phyloP scores from a whole-genome alignment of 202 grass and related monocot species.

The Eragrostis tef region DNA sequence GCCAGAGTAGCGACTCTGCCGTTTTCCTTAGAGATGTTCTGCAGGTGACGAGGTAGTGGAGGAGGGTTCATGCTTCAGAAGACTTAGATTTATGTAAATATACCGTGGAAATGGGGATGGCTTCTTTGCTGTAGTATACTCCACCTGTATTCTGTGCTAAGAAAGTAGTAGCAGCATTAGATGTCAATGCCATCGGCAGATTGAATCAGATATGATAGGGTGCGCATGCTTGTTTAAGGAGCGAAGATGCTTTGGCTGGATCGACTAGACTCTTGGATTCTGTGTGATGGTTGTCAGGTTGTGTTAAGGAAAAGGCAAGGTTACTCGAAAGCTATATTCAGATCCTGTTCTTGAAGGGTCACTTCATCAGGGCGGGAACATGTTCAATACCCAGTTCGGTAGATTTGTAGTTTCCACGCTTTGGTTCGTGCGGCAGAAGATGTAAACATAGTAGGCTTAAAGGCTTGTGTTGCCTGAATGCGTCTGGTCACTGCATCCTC shows the following conservation, averaged over 20 bases:
- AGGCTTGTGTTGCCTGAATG: background rate
- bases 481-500: background rate
- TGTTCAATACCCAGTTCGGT: no score
- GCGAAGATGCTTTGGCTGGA: background rate
- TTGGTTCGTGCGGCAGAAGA: no score
- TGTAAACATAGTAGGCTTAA: no score
- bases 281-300: no score
- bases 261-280: background rate
- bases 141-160: constrained; percentile 17
- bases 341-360: no score
- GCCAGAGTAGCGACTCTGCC: constrained; percentile 47
- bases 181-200: background rate
- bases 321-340: background rate
- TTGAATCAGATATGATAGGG: background rate
- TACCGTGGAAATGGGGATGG: background rate
- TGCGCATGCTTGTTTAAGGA: background rate
- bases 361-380: no score
- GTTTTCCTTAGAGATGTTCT: constrained; percentile 62
- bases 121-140: background rate
- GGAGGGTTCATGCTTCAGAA: background rate
- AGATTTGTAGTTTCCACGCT: no score
- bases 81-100: background rate
- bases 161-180: background rate
- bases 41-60: background rate
- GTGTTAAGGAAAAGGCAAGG: no score